Percentiles rank a stretch among this genome's conserved stretches.
Evolutionary conservation across 2,329 filamentous ascomycete genomes (phyloP).

Genomic region (Fusarium mundagurra): DNA sequence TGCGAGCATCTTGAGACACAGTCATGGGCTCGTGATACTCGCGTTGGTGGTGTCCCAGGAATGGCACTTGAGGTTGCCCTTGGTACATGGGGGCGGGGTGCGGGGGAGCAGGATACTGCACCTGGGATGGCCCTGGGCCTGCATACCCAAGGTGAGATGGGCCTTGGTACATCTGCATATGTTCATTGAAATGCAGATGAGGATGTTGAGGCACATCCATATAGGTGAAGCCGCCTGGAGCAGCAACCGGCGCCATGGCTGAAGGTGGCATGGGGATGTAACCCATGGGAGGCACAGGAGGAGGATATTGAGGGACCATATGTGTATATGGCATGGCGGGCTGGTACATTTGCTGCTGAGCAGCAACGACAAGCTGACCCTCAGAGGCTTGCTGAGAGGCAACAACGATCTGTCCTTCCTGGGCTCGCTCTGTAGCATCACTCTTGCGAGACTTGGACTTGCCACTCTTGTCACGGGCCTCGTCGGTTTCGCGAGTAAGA

Average conservation of each 20-base stretch:
- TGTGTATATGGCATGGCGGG: background rate
- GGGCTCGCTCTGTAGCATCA: background rate
- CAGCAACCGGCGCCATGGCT: background rate
- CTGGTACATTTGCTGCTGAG: background rate
- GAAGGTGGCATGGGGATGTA: conserved; percentile 8
- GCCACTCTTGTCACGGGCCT: background rate
- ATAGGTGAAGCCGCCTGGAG: background rate
- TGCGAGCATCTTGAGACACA: background rate
- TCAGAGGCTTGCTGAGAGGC: background rate
- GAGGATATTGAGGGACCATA: conserved; percentile 1
- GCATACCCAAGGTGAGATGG: background rate
- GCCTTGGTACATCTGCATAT: background rate
- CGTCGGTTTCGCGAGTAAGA: background rate
- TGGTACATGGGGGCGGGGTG: background rate
- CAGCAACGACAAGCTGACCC: background rate
- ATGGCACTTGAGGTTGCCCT: background rate
- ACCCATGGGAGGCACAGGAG: background rate
- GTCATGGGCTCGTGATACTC: background rate
- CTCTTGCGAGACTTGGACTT: conserved; percentile 13
- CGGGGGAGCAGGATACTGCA: background rate
- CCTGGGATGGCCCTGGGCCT: background rate
- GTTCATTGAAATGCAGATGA: background rate
- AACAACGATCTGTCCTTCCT: background rate
- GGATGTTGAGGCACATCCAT: background rate
- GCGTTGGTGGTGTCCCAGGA: background rate